These are phyloP conservation scores for Smallanthus sonchifolius DNA, from an alignment of 129 eudicot species.

Conservation along the genomic window DNA sequence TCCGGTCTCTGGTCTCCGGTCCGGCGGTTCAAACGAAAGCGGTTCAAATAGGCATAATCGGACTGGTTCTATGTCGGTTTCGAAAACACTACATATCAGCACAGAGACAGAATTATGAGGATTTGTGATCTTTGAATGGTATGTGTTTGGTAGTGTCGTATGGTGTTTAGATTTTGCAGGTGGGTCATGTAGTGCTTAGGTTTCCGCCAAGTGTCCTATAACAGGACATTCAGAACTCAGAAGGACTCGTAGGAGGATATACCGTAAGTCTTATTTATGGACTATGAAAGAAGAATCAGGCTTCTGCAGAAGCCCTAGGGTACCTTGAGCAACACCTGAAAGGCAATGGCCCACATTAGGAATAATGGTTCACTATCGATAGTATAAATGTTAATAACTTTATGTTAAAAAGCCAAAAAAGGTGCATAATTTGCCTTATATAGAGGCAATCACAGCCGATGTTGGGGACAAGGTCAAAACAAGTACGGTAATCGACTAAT, in stretches of 20 bases:
- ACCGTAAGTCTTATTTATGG: not conserved
- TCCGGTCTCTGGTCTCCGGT: too few relatives aligned
- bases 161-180: not conserved
- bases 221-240: not conserved
- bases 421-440: not conserved
- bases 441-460: not conserved
- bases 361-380: not conserved
- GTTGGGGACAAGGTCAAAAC: not conserved
- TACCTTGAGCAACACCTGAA: not conserved
- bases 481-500: not conserved
- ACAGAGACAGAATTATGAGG: too few relatives aligned
- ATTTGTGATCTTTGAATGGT: too few relatives aligned
- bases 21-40: too few relatives aligned
- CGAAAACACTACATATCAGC: too few relatives aligned
- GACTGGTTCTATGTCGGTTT: too few relatives aligned
- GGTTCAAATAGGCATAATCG: too few relatives aligned
- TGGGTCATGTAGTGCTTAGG: not conserved
- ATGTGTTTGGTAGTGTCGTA: not conserved
- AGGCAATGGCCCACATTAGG: not conserved
- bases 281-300: slow-evolving; percentile 3
- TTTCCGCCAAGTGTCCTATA: not conserved
- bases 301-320: not conserved
- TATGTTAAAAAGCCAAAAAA: not conserved
- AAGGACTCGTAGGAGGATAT: slow-evolving; percentile 14
- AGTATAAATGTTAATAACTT: not conserved